A percentile compares a stretch with the other conserved stretches of the same genome.
phyloP scores from a whole-genome alignment of 306 rosid genomes.

The Geum urbanum region DNA sequence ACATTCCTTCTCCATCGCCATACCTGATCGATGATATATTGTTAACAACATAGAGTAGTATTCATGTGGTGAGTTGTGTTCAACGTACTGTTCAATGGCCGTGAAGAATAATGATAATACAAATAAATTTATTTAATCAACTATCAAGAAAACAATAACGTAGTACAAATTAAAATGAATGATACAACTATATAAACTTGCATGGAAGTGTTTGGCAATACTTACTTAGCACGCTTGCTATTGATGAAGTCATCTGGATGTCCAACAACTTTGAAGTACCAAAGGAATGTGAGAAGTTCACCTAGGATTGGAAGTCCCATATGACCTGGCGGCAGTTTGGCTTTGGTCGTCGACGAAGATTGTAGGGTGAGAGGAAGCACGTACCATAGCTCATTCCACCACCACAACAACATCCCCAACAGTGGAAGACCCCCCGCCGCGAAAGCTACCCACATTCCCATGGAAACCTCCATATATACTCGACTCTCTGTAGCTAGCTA shows the following conservation, averaged over 20 bases:
- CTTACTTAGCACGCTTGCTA: conserved; percentile 31
- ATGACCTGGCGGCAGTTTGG: no score
- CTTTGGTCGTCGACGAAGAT: background rate
- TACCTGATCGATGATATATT: conserved; percentile 13
- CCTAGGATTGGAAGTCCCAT: no score
- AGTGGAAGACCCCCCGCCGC: conserved; percentile 22
- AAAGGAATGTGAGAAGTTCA: conserved; percentile 29
- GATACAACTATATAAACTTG: no score
- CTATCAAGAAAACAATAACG: no score
- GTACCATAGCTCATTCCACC: conserved; percentile 39
- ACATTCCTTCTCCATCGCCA: conserved; percentile 31
- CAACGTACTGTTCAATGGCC: no score
- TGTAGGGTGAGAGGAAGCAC: conserved; percentile 16
- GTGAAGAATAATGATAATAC: no score
- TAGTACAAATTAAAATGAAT: no score
- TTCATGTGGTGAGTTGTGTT: no score
- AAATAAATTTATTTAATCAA: no score
- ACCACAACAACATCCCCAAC: conserved; percentile 26
- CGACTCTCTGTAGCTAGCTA: no score
- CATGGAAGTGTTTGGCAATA: no score
- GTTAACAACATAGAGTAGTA: no score
- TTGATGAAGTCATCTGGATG: conserved; percentile 43
- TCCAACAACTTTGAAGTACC: conserved; percentile 45
- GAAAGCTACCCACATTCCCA: conserved; percentile 18
- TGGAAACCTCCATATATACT: background rate